Percentiles rank a stretch among this genome's conserved stretches.
Conservation (phyloP, 2,329 filamentous ascomycete species). For the Colletotrichum falcatum region DNA sequence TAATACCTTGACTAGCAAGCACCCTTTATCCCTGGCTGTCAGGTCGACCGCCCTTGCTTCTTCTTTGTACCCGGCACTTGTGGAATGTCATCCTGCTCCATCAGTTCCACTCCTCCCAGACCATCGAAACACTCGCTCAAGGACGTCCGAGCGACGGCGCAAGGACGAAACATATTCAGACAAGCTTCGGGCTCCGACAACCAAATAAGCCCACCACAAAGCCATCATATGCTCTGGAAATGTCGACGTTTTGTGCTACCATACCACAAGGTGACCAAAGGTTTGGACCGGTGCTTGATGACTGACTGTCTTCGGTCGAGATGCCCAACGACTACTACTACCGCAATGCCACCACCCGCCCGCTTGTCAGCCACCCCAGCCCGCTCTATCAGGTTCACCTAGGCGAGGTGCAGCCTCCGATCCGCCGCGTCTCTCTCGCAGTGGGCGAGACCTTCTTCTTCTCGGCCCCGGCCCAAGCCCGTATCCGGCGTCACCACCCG, state of each 20-base stretch:
- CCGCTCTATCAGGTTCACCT: conserved; percentile 19
- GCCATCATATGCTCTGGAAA: neutral
- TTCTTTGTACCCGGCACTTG: conserved; percentile 16
- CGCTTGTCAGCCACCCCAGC: conserved; percentile 28
- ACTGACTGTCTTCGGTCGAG: conserved; percentile 8
- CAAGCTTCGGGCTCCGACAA: neutral
- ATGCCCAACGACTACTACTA: conserved; percentile 6
- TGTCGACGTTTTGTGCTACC: conserved; percentile 6
- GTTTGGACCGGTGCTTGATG: neutral
- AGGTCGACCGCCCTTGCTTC: neutral
- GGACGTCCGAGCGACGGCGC: neutral
- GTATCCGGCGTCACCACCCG: conserved; percentile 22
- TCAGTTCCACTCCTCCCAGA: neutral
- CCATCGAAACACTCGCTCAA: conserved; percentile 4
- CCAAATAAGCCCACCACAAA: conserved; percentile 3
- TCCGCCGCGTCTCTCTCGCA: conserved; percentile 6
- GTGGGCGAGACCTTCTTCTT: conserved; percentile 9
- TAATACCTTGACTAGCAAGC: conserved; percentile 26
- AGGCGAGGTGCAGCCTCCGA: conserved; percentile 22
- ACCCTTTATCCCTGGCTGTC: conserved; percentile 22
- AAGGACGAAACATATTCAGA: neutral
- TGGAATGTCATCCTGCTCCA: conserved; percentile 21
- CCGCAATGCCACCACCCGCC: conserved; percentile 15
- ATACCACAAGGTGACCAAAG: conserved; percentile 5
- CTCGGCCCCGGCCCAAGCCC: conserved; percentile 11